These are phyloP conservation scores for Tetrahymena thermophila DNA, from an alignment of 73 alveolate genomes.

Conservation along the genomic window DNA sequence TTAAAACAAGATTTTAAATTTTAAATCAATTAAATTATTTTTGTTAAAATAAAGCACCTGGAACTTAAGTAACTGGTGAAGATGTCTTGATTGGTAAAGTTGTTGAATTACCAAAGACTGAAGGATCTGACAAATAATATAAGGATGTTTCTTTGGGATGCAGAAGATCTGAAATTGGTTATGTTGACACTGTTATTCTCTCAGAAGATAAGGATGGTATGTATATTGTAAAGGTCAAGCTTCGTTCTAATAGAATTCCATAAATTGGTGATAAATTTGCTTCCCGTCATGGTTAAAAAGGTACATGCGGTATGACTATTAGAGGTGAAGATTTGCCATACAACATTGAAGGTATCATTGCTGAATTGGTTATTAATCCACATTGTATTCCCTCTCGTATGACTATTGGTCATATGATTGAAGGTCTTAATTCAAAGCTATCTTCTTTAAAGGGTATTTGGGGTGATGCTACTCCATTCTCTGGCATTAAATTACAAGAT, in stretches of 20 bases:
- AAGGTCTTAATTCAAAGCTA: constrained; percentile 87
- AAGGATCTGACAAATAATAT: constrained; percentile 9
- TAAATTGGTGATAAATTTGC: constrained; percentile 99
- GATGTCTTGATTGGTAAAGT: constrained; percentile 98
- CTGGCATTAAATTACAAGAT: constrained; percentile 76
- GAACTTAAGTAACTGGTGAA: constrained; percentile 95
- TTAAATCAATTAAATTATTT: neutral
- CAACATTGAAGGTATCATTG: constrained; percentile 89
- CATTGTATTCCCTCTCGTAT: constrained; percentile 99
- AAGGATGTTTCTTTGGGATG: constrained; percentile 60
- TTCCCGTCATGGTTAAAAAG: constrained; percentile 99
- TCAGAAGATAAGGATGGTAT: constrained; percentile 88
- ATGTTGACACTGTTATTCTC: constrained; percentile 86
- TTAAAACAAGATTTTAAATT: too few species aligned
- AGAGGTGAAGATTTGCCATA: constrained; percentile 98
- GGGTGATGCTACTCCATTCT: constrained; percentile 99
- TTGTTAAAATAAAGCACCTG: constrained; percentile 64
- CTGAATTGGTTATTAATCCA: constrained; percentile 98
- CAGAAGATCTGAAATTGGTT: constrained; percentile 91
- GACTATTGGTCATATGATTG: constrained; percentile 99
- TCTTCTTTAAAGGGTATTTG: constrained; percentile 86
- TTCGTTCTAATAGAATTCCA: constrained; percentile 91
- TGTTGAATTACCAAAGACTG: constrained; percentile 46
- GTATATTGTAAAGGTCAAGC: constrained; percentile 80
- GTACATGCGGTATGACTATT: constrained; percentile 98